phyloP scores from a whole-genome alignment of 1,139 yeast genomes.

The Taiozyma sp. region DNA sequence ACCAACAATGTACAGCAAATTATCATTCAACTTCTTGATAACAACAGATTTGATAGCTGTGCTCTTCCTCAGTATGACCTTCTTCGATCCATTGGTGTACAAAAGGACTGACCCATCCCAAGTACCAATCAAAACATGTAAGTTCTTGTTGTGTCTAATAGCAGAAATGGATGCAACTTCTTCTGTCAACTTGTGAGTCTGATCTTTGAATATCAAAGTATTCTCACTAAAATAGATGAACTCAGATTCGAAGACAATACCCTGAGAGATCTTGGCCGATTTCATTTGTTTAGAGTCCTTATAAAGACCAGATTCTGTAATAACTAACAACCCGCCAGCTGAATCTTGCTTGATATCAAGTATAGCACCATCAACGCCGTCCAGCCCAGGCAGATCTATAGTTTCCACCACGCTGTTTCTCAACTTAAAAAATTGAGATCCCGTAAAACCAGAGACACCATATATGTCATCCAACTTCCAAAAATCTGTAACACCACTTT shows the following conservation, averaged over 20 bases:
- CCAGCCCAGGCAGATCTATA: slow-evolving; percentile 9
- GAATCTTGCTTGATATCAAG: slow-evolving; percentile 11
- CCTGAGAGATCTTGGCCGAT: slow-evolving; percentile 3
- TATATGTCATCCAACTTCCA: slow-evolving; percentile 13
- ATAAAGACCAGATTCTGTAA: slow-evolving; percentile 18
- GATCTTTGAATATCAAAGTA: slow-evolving; percentile 1
- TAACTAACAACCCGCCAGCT: slow-evolving; percentile 5
- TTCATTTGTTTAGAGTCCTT: slow-evolving; percentile 3
- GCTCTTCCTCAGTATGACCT: slow-evolving; percentile 3
- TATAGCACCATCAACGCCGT: slow-evolving; percentile 19
- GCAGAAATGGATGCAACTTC: slow-evolving; percentile 14
- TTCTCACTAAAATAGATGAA: slow-evolving; percentile 2
- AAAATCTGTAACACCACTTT: slow-evolving; percentile 7
- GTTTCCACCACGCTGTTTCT: neutral
- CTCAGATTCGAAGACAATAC: slow-evolving; percentile 1
- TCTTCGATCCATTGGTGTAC: slow-evolving; percentile 5
- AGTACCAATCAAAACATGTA: slow-evolving; percentile 14
- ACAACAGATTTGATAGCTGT: slow-evolving; percentile 16
- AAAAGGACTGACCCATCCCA: slow-evolving; percentile 20
- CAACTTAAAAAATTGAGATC: neutral
- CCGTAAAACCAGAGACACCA: neutral
- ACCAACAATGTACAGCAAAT: slow-evolving; percentile 12
- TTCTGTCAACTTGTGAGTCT: slow-evolving; percentile 4
- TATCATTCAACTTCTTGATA: slow-evolving; percentile 7
- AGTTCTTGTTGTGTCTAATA: neutral